A percentile compares a stretch with the other conserved stretches of the same genome.
Conservation (phyloP, 345 rosid species). For the Bruguiera gymnorhiza region DNA sequence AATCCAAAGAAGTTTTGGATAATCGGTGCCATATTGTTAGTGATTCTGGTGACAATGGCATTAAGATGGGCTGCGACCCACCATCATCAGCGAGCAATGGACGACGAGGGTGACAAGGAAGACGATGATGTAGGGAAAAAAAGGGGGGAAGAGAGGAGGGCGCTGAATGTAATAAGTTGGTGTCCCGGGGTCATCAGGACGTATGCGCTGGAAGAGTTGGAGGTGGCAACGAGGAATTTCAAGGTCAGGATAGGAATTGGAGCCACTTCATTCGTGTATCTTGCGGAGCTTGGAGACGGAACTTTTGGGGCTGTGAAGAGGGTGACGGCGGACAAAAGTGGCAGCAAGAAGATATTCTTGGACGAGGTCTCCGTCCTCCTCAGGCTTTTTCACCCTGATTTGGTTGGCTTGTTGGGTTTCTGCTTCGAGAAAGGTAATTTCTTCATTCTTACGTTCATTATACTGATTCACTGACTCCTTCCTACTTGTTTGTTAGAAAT, state of each 20-base stretch:
- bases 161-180: slow-evolving; percentile 1
- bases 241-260: slow-evolving; percentile 39
- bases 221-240: slow-evolving; percentile 40
- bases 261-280: slow-evolving; percentile 43
- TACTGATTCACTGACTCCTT: background rate
- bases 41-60: slow-evolving; percentile 20
- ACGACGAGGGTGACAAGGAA: background rate
- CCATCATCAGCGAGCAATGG: slow-evolving; percentile 14
- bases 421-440: slow-evolving; percentile 41
- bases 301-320: slow-evolving; percentile 48
- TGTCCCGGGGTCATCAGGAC: slow-evolving; percentile 29
- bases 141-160: background rate
- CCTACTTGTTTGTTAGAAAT: no score
- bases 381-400: slow-evolving; percentile 48
- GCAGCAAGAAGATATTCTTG: slow-evolving; percentile 45
- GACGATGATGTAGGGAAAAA: background rate
- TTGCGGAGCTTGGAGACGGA: slow-evolving; percentile 47
- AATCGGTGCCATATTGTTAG: slow-evolving; percentile 38
- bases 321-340: slow-evolving; percentile 47
- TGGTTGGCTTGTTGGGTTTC: slow-evolving; percentile 48
- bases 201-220: slow-evolving; percentile 41
- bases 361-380: slow-evolving; percentile 52
- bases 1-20: slow-evolving; percentile 22
- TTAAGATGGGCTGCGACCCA: slow-evolving; percentile 22
- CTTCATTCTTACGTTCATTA: background rate